A percentile compares a stretch with the other conserved stretches of the same genome.
These are phyloP conservation scores for Eucalyptus caleyi DNA, from an alignment of 345 rosid species.

Conservation along the genomic window DNA sequence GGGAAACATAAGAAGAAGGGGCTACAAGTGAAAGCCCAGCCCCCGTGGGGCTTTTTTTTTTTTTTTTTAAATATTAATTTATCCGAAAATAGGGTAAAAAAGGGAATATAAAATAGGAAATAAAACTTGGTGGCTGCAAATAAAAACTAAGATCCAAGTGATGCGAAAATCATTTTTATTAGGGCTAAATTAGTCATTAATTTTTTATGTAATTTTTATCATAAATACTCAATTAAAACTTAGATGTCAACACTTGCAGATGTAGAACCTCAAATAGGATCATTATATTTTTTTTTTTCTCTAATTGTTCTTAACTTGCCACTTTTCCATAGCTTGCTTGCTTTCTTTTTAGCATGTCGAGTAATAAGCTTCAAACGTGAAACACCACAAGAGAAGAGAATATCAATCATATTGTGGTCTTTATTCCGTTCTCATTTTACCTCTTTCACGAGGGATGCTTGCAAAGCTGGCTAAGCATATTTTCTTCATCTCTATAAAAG, in stretches of 20 bases:
- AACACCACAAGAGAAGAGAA: not conserved
- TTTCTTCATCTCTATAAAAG: not conserved
- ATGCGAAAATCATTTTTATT: too few relatives aligned
- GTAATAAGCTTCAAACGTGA: not conserved
- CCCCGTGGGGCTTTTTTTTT: too few relatives aligned
- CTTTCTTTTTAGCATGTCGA: not conserved
- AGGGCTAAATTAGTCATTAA: too few relatives aligned
- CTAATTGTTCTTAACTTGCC: not conserved
- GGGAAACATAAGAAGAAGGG: too few relatives aligned
- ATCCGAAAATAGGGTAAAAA: too few relatives aligned
- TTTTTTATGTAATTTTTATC: too few relatives aligned
- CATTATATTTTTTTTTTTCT: too few relatives aligned
- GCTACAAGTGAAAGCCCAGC: too few relatives aligned
- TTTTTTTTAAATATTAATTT: too few relatives aligned
- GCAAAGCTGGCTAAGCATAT: not conserved
- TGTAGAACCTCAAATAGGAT: too few relatives aligned
- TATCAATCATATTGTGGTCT: not conserved
- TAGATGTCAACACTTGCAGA: rapidly evolving
- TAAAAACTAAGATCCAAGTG: too few relatives aligned
- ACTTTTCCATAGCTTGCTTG: not conserved
- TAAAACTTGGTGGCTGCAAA: rapidly evolving
- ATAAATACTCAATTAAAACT: rapidly evolving
- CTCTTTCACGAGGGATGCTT: not conserved
- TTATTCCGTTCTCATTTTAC: not conserved
- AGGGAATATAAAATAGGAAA: too few relatives aligned